Evolutionary conservation across 2,329 filamentous ascomycete genomes (phyloP).

Genomic region (Ramichloridium luteum): DNA sequence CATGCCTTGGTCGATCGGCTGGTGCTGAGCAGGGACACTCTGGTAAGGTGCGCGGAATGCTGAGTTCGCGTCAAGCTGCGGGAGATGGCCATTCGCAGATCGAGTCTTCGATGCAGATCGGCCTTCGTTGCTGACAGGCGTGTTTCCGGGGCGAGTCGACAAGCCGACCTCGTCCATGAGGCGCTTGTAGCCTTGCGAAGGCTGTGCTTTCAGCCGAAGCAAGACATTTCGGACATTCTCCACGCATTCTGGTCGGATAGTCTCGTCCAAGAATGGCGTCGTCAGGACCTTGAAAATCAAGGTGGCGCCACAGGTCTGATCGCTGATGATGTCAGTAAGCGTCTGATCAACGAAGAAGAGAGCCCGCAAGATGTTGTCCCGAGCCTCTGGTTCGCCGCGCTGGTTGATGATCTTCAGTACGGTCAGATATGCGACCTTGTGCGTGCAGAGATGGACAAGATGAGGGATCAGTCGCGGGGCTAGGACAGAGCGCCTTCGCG

Average conservation of each 20-base stretch:
- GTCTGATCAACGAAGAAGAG: constrained; percentile 89
- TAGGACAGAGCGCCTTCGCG: constrained; percentile 76
- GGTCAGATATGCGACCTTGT: constrained; percentile 95
- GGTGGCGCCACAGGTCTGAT: constrained; percentile 84
- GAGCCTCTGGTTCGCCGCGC: constrained; percentile 81
- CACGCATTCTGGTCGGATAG: constrained; percentile 72
- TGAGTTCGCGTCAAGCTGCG: constrained; percentile 23
- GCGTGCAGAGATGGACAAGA: constrained; percentile 88
- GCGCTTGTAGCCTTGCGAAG: constrained; percentile 92
- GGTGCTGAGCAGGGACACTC: constrained; percentile 23
- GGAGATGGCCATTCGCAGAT: constrained; percentile 21
- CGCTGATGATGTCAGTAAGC: constrained; percentile 78
- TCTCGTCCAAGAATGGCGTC: constrained; percentile 93
- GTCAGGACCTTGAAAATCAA: constrained; percentile 98
- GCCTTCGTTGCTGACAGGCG: constrained; percentile 24
- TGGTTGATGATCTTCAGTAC: constrained; percentile 98
- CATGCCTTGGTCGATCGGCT: constrained; percentile 27
- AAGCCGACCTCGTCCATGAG: constrained; percentile 97
- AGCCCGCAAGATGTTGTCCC: constrained; percentile 78
- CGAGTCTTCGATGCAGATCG: constrained; percentile 25
- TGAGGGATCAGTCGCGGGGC: constrained; percentile 86
- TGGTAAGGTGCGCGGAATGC: constrained; percentile 25
- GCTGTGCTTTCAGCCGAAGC: constrained; percentile 79
- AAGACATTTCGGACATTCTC: constrained; percentile 87
- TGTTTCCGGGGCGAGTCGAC: constrained; percentile 43